These are phyloP conservation scores for Coemansia sp. DNA, from an alignment of 192 early-diverging fungal species.

Conservation along the genomic window DNA sequence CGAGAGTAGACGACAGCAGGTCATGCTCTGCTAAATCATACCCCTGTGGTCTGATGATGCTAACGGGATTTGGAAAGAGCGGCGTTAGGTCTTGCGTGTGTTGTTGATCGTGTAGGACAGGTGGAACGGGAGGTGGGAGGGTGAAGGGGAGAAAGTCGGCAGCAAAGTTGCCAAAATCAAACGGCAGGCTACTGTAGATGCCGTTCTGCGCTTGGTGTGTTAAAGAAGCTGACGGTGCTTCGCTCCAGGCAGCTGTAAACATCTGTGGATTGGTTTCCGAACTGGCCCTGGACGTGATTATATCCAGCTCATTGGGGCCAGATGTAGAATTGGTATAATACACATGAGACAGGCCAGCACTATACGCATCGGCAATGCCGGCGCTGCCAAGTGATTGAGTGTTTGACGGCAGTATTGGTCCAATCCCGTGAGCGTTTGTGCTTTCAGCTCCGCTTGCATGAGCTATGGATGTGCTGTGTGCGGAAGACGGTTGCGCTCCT, in stretches of 20 bases:
- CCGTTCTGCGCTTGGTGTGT: neutral
- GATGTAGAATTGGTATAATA: neutral
- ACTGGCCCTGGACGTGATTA: neutral
- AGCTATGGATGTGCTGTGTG: neutral
- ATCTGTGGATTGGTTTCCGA: neutral
- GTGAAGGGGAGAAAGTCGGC: slow-evolving; percentile 23
- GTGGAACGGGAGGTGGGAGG: slow-evolving; percentile 31
- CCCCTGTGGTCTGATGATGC: neutral
- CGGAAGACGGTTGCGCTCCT: slow-evolving; percentile 1
- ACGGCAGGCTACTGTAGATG: neutral
- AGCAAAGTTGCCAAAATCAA: slow-evolving; percentile 14
- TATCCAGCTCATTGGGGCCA: neutral
- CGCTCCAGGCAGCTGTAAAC: neutral
- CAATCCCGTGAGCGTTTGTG: neutral
- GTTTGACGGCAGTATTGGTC: slow-evolving; percentile 9
- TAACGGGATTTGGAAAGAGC: neutral
- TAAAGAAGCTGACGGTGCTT: neutral
- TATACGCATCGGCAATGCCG: slow-evolving; percentile 1
- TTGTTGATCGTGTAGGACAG: slow-evolving; percentile 19
- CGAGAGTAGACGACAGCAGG: slow-evolving; percentile 42
- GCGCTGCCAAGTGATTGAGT: slow-evolving; percentile 1
- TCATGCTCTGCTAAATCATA: slow-evolving; percentile 9
- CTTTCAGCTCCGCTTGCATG: slow-evolving; percentile 4
- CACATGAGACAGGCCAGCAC: neutral
- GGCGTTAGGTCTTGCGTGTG: neutral